Percentiles rank a stretch among this genome's conserved stretches.
These are phyloP conservation scores for Mortierella sp. DNA, from an alignment of 371 early-diverging fungal genomes.

Conservation along the genomic window DNA sequence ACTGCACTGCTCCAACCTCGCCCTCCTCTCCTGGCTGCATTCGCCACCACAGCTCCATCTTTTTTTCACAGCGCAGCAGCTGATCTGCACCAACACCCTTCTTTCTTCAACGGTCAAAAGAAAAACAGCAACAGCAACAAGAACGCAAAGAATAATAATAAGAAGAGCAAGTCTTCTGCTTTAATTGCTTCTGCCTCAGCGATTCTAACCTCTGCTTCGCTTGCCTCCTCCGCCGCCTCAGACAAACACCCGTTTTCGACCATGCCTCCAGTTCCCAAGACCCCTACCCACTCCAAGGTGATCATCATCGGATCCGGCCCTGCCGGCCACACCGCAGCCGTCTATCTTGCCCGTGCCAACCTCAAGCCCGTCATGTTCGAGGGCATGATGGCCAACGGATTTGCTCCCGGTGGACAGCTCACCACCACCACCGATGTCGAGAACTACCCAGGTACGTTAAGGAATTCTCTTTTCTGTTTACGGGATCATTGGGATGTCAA, in stretches of 20 bases:
- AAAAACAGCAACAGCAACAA: constrained; percentile 1
- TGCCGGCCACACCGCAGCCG: constrained; percentile 97
- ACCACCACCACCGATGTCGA: constrained; percentile 95
- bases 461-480: not conserved
- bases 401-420: constrained; percentile 91
- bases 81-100: constrained; percentile 1
- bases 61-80: constrained; percentile 41
- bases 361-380: constrained; percentile 95
- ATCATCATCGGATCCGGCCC: constrained; percentile 92
- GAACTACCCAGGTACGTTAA: constrained; percentile 84
- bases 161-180: not conserved
- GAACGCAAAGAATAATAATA: not conserved
- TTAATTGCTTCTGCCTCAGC: constrained; percentile 38
- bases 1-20: not conserved
- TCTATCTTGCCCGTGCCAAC: constrained; percentile 96
- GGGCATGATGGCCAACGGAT: constrained; percentile 95
- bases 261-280: constrained; percentile 43
- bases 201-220: constrained; percentile 46
- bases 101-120: not conserved
- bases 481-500: not conserved
- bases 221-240: constrained; percentile 29
- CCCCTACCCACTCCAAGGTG: constrained; percentile 54
- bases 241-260: constrained; percentile 31
- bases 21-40: constrained; percentile 9
- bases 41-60: constrained; percentile 18